Evolutionary conservation across 352 stramenopile genomes (phyloP).

Genomic region (Globisporangium viniferum): DNA sequence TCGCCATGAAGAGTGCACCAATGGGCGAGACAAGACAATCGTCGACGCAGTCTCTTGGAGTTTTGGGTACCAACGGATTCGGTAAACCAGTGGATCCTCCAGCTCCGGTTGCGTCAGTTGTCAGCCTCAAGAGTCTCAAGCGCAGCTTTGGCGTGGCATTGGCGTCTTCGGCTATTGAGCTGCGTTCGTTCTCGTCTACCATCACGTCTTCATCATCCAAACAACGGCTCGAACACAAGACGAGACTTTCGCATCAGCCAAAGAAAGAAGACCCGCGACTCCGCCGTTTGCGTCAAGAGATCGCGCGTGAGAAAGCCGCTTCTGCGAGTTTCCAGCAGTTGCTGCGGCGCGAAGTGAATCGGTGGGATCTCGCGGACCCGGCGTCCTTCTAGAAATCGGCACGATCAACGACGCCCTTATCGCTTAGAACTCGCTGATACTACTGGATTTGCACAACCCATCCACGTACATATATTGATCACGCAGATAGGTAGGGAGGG

Average conservation of each 20-base stretch:
- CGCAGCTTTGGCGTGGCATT: conserved; percentile 29
- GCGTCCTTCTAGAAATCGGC: background rate
- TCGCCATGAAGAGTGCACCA: background rate
- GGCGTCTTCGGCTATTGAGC: background rate
- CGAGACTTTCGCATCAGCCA: background rate
- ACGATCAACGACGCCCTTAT: too few relatives aligned
- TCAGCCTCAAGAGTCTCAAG: conserved; percentile 34
- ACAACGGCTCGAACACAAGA: background rate
- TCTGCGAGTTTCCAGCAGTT: conserved; percentile 56
- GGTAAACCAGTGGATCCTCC: background rate
- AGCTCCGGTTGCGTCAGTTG: background rate
- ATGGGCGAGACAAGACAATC: background rate
- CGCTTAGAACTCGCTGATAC: too few relatives aligned
- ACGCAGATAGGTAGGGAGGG: too few relatives aligned
- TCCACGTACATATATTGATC: too few relatives aligned
- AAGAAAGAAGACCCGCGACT: conserved; percentile 11
- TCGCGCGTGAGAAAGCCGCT: conserved; percentile 47
- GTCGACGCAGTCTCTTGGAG: background rate
- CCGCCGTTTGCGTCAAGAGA: conserved; percentile 47
- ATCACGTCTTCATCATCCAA: background rate
- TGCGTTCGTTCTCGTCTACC: background rate
- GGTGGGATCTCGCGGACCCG: conserved; percentile 23
- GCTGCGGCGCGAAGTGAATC: conserved; percentile 47
- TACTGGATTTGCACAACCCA: too few relatives aligned
- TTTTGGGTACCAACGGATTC: background rate